Conservation (phyloP, 805 yeast genomes). For the Candida pini region DNA sequence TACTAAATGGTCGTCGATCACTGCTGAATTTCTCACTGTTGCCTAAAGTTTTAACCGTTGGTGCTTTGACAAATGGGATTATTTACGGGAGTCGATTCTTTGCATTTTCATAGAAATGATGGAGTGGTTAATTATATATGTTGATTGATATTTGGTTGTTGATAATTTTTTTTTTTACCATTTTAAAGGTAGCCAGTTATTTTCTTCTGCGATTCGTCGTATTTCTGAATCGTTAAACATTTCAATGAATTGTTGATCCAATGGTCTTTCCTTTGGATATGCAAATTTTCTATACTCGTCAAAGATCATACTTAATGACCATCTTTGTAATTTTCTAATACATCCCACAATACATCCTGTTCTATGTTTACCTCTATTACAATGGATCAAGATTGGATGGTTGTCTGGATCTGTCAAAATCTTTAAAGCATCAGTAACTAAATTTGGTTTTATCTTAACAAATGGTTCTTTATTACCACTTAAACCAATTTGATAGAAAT, state of each 20-base stretch:
- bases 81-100: conserved; percentile 69
- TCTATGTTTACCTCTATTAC: conserved; percentile 94
- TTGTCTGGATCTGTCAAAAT: conserved; percentile 79
- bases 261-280: conserved; percentile 88
- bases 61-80: conserved; percentile 57
- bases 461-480: conserved; percentile 95
- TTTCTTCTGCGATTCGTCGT: conserved; percentile 44
- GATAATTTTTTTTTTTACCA: conserved; percentile 39
- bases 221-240: conserved; percentile 68
- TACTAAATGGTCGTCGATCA: conserved; percentile 64
- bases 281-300: conserved; percentile 95
- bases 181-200: conserved; percentile 58
- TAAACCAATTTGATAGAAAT: conserved; percentile 82
- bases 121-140: too few species aligned
- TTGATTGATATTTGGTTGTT: not conserved
- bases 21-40: conserved; percentile 49
- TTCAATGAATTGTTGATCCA: conserved; percentile 95
- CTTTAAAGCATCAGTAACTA: conserved; percentile 74
- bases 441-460: conserved; percentile 61
- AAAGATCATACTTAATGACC: conserved; percentile 92
- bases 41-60: conserved; percentile 53
- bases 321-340: conserved; percentile 76
- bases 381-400: conserved; percentile 89
- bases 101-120: too few species aligned
- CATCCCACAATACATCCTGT: conserved; percentile 97